phyloP scores from a whole-genome alignment of 257 asterid genomes.

The Forsythia suspensa region DNA sequence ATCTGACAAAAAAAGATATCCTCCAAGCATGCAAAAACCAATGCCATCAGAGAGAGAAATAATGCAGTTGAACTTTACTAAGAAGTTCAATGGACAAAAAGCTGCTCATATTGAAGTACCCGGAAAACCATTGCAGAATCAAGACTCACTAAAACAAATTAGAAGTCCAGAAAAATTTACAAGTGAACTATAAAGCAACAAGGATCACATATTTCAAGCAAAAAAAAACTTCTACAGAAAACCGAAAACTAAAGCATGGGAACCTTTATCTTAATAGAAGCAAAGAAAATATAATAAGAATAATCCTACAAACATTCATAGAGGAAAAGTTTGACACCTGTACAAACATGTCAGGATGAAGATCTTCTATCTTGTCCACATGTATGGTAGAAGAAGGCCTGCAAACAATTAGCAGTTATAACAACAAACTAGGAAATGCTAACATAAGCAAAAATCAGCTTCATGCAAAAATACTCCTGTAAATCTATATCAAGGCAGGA shows the following conservation, averaged over 20 bases:
- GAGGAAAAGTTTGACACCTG: slow-evolving; percentile 40
- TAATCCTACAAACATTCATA: background rate
- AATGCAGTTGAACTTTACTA: background rate
- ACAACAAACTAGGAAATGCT: slow-evolving; percentile 13
- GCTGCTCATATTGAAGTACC: background rate
- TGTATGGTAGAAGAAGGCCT: slow-evolving; percentile 41
- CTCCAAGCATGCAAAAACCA: background rate
- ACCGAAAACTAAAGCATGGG: background rate
- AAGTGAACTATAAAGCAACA: background rate
- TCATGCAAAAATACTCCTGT: background rate
- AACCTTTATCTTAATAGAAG: background rate
- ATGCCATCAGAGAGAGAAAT: background rate
- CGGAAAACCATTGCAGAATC: background rate
- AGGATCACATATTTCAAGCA: background rate
- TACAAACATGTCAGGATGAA: slow-evolving; percentile 68
- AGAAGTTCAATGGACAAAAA: background rate
- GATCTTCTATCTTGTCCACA: slow-evolving; percentile 63
- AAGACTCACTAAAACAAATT: background rate
- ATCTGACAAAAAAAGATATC: background rate
- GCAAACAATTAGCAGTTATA: slow-evolving; percentile 25
- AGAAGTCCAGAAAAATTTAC: background rate
- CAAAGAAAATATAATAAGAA: background rate
- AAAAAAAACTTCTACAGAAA: background rate
- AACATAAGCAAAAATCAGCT: background rate
- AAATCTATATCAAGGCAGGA: background rate